A percentile compares a stretch with the other conserved stretches of the same genome.
Evolutionary conservation across 768 basidiomycete species (phyloP).

Genomic region (Mycena olivaceomarginata): DNA sequence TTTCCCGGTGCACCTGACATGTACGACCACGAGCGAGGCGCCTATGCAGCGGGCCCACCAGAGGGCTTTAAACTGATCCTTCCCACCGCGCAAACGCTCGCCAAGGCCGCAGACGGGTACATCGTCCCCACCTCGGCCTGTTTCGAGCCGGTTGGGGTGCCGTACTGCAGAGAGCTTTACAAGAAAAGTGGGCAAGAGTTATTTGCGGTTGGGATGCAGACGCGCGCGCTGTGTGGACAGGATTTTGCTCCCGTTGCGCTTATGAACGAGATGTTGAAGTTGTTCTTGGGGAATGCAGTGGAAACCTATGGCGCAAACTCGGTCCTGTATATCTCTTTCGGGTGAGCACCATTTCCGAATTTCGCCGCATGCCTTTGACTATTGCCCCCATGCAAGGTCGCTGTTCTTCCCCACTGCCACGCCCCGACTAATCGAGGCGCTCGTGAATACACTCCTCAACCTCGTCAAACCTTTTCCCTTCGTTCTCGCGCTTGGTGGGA

Average conservation of each 20-base stretch:
- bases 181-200: constrained; percentile 20
- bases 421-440: constrained; percentile 24
- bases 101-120: no score
- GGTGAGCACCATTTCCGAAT: constrained; percentile 1
- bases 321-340: constrained; percentile 41
- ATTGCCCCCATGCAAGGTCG: background rate
- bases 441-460: constrained; percentile 28
- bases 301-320: constrained; percentile 27
- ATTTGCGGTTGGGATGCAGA: constrained; percentile 24
- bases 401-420: constrained; percentile 39
- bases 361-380: no score
- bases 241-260: background rate
- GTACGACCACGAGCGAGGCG: no score
- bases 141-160: constrained; percentile 23
- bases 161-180: constrained; percentile 17
- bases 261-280: constrained; percentile 1
- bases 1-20: no score
- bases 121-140: background rate
- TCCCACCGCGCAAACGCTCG: no score
- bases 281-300: constrained; percentile 23
- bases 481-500: constrained; percentile 27
- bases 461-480: constrained; percentile 32
- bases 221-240: background rate
- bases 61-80: no score
- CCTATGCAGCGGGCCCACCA: no score